Base-by-base conservation (phyloP, 2,329 filamentous ascomycete genomes). In the Neofusicoccum cordaticola region DNA sequence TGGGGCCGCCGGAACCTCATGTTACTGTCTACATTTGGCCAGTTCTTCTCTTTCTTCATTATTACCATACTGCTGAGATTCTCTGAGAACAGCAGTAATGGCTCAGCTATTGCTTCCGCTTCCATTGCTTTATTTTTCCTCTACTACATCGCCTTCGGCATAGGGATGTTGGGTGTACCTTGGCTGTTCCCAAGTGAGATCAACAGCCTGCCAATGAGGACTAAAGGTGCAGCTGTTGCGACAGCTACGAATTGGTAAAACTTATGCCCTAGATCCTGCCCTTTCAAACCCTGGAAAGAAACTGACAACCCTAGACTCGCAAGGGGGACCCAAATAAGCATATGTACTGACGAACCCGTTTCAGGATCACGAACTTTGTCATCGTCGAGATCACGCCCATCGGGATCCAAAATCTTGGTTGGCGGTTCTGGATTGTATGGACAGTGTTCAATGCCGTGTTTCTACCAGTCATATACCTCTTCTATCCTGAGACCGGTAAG, bases 1-100 rank as follows among this genome's bases (percentile, higher is more conserved):
- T 82, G 82, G 67, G 86, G 85, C 19, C 81, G 85, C 4, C 78
- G 86, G 6, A 86, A 85, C 70, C 78, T 88, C 72, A 85, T 88
- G 81, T 80, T 88, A 71, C 86, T 82, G 69, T 81, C 83, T 0
- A 81, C 83, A 0, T 76, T 79, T 1, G 83, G 83, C 1, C 84
- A 86, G 72, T 80, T 76, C 64, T 74, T 84, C 57, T 85, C 81
- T 67, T 86, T 83, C 66, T 66, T 81, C 6, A 74, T 83, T 66
- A 84, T 85, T 69, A 84, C 82, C 0, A 74, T 84, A 12, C 77
- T 82, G 13, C 74, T 85, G 8, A 72, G 78, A 1, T 81, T 78
- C 66, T 78, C 77, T 63, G 76, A 79, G 66, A 31, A 31, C 27
- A 31, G 27, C 27, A 31, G 6, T 31, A 31, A 31, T 31, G 27